Conservation (phyloP, 169 alveolate genomes). For the Blepharisma undulans region DNA sequence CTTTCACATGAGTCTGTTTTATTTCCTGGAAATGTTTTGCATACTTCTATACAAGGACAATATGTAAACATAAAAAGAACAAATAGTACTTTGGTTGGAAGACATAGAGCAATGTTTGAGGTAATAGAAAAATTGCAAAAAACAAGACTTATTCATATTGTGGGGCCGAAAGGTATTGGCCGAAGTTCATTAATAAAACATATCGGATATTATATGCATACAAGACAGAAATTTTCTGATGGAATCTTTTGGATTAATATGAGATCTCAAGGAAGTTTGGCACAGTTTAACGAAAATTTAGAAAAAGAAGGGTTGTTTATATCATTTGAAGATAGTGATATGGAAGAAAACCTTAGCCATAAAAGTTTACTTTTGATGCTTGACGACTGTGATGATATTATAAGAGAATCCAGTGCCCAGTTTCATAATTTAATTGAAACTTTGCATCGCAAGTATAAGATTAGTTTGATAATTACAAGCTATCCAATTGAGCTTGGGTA, state of each 20-base stretch:
- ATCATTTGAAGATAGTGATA: background rate
- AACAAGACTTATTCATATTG: background rate
- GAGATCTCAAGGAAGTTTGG: background rate
- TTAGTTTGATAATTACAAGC: background rate
- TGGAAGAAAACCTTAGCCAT: background rate
- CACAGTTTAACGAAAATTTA: background rate
- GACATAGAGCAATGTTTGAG: background rate
- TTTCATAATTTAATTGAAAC: background rate
- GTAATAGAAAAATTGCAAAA: background rate
- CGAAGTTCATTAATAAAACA: background rate
- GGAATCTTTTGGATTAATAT: background rate
- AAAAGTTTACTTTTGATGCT: slow-evolving; percentile 8
- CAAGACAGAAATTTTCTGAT: background rate
- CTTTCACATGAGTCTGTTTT: background rate
- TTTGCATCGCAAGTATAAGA: background rate
- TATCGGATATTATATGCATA: background rate
- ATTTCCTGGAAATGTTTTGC: background rate
- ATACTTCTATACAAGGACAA: background rate
- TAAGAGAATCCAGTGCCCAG: background rate
- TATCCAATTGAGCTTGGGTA: background rate
- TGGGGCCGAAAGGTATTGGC: slow-evolving; percentile 19
- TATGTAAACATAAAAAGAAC: background rate
- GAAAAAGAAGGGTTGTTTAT: slow-evolving; percentile 1
- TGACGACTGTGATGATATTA: slow-evolving; percentile 25
- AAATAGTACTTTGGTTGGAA: background rate